Evolutionary conservation across 176 grass and related monocot species (phyloP), one percentile per base, ranked within the genome.

Genomic region (Oryza meyeriana): DNA sequence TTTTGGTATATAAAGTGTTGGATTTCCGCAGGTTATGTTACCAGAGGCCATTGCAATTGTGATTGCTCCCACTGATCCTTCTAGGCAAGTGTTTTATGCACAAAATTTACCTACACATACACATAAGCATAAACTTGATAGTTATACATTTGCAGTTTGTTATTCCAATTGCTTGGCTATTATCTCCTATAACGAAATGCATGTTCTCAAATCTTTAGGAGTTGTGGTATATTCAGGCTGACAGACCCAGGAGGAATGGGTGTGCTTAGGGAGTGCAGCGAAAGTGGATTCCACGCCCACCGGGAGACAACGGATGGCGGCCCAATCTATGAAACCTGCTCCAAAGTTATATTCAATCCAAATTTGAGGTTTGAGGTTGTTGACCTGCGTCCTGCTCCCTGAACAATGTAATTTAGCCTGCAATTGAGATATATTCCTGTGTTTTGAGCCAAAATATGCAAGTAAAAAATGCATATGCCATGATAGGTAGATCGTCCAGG

Each of bases 281-380:
- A 93, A 75, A 90, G 72, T n/a, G 96, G 91, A 14, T 95, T 95
- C 66, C 96, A 99, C 62, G 52, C 81, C 34, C 96, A 98, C 76
- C 33, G 44, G 38, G 84, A 89, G 63, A 88, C 93, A 61, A 24
- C 66, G 1, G 77, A 95, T 11, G 89, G 82, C 31, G 74, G 72
- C 55, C 83, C 93, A 30, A 83, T 95, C 27, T 99, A 88, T 24
- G 89, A 95, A 83, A 91, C 32, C 69, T 99, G 93, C 83, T 74
- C 78, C 59, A 93, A 90, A 57, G 85, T 99, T 62, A 90, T 93
- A 20, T 89, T 93, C 55, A 95, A 93, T 35, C 79, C 87, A 65
- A 99, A 93, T 75, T 72, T 99, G 69, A 86, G 96, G 61, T 99
- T 99, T 70, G 96, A 99, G 84, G 94, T 99, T 81, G 87, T 99